Conservation (phyloP, 2,329 filamentous ascomycete genomes). For the Penicillium polonicum region DNA sequence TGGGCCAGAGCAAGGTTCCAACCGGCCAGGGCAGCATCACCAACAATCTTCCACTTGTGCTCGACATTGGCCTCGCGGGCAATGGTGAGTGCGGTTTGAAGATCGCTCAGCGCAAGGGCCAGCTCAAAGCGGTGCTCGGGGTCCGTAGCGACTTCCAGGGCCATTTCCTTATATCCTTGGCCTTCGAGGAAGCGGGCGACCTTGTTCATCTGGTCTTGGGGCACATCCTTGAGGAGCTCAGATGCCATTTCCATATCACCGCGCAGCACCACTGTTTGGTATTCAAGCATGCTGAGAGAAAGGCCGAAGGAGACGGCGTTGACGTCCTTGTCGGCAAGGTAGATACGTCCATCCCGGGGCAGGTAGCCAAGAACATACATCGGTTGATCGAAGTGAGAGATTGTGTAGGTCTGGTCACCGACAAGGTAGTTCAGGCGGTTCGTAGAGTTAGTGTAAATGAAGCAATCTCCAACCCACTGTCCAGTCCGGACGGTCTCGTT, state of each 20-base stretch:
- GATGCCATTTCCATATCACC: constrained; percentile 89
- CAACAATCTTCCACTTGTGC: constrained; percentile 98
- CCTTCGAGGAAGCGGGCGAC: constrained; percentile 96
- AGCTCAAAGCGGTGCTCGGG: constrained; percentile 96
- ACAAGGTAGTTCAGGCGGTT: constrained; percentile 98
- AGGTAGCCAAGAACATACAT: constrained; percentile 97
- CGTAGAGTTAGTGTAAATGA: constrained; percentile 96
- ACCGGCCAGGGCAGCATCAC: constrained; percentile 78
- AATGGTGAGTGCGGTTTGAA: constrained; percentile 81
- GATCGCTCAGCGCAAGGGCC: constrained; percentile 75
- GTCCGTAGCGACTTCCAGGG: constrained; percentile 90
- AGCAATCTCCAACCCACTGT: constrained; percentile 97
- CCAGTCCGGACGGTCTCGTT: constrained; percentile 90
- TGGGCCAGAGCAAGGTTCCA: constrained; percentile 89
- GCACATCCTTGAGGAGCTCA: constrained; percentile 79
- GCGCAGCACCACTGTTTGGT: constrained; percentile 91
- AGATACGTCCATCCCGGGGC: constrained; percentile 89
- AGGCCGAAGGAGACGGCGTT: constrained; percentile 85
- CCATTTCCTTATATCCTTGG: constrained; percentile 94
- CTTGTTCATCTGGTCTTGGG: constrained; percentile 94
- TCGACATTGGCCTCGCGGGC: constrained; percentile 81
- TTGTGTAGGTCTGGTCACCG: constrained; percentile 95
- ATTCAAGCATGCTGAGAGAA: constrained; percentile 90
- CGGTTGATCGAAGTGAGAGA: constrained; percentile 92
- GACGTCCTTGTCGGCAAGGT: constrained; percentile 94